phyloP scores from a whole-genome alignment of 768 basidiomycete species.

The Cyclocybe aegerita region DNA sequence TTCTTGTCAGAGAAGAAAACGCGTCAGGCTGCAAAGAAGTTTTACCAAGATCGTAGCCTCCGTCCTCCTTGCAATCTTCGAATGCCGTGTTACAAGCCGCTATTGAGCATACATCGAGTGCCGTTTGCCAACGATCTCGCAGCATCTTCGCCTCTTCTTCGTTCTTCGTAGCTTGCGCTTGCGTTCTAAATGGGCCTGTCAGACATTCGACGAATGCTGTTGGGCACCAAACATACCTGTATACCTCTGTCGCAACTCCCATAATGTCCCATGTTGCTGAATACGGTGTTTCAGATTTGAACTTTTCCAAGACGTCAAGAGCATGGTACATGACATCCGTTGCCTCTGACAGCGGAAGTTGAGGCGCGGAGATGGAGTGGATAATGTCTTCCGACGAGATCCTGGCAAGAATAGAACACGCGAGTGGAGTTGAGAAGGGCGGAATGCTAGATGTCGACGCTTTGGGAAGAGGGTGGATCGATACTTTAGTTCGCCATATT shows the following conservation, averaged over 20 bases:
- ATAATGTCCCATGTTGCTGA: conserved; percentile 43
- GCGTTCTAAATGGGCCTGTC: conserved; percentile 2
- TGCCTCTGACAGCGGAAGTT: conserved; percentile 39
- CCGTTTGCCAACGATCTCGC: conserved; percentile 54
- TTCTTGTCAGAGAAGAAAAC: conserved; percentile 2
- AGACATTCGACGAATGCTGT: too few relatives aligned
- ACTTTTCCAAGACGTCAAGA: conserved; percentile 43
- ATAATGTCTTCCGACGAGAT: conserved; percentile 59
- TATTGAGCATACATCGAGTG: conserved; percentile 67
- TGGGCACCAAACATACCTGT: conserved; percentile 37
- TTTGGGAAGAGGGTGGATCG: conserved; percentile 46
- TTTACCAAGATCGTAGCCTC: conserved; percentile 64
- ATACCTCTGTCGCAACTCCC: conserved; percentile 46
- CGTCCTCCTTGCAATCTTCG: conserved; percentile 61
- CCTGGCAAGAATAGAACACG: conserved; percentile 48
- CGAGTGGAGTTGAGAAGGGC: conserved; percentile 25
- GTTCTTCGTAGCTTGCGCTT: conserved; percentile 17
- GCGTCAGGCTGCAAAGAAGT: conserved; percentile 2
- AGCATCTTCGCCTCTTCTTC: conserved; percentile 39
- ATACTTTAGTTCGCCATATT: conserved; percentile 33
- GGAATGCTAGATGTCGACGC: conserved; percentile 4
- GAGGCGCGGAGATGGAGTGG: conserved; percentile 48
- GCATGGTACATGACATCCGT: conserved; percentile 46
- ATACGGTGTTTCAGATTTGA: conserved; percentile 23
- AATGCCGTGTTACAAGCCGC: conserved; percentile 62